phyloP scores from a whole-genome alignment of 73 alveolate genomes.

The Paramecium bursaria region DNA sequence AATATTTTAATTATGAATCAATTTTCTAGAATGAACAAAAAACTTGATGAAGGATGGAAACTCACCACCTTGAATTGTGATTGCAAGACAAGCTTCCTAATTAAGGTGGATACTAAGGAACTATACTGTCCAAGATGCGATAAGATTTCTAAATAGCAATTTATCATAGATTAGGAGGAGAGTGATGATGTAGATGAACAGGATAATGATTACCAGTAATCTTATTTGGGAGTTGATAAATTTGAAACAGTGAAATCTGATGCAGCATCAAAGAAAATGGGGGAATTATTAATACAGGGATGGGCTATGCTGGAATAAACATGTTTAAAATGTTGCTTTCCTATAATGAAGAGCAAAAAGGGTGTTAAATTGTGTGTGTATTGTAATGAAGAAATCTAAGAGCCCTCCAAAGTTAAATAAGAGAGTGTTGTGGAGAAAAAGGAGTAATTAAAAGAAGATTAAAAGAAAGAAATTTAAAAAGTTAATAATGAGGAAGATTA shows the following conservation, averaged over 20 bases:
- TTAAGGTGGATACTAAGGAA: conserved; percentile 7
- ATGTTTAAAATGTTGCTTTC: conserved; percentile 8
- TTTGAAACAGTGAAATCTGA: conserved; percentile 9
- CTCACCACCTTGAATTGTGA: conserved; percentile 34
- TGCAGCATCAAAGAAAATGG: conserved; percentile 53
- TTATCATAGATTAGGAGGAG: conserved; percentile 39
- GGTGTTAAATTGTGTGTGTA: conserved; percentile 45
- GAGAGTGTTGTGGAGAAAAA: too few relatives aligned
- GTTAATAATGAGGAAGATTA: too few relatives aligned
- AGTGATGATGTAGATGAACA: conserved; percentile 5
- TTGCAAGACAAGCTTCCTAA: conserved; percentile 7
- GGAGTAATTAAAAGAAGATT: too few relatives aligned
- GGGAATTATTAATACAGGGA: conserved; percentile 19
- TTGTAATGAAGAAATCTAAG: conserved; percentile 28
- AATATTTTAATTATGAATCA: background rate
- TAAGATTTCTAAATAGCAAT: conserved; percentile 9
- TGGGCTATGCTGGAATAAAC: conserved; percentile 43
- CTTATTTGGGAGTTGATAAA: background rate
- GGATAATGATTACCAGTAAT: conserved; percentile 4
- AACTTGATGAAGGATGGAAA: conserved; percentile 58
- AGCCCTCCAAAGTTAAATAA: background rate
- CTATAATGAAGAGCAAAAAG: conserved; percentile 26
- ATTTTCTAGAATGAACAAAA: conserved; percentile 36
- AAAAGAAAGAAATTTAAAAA: too few relatives aligned
- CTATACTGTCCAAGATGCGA: conserved; percentile 52